phyloP scores from a whole-genome alignment of 192 early-diverging fungal genomes.

The Entomortierella lignicola region DNA sequence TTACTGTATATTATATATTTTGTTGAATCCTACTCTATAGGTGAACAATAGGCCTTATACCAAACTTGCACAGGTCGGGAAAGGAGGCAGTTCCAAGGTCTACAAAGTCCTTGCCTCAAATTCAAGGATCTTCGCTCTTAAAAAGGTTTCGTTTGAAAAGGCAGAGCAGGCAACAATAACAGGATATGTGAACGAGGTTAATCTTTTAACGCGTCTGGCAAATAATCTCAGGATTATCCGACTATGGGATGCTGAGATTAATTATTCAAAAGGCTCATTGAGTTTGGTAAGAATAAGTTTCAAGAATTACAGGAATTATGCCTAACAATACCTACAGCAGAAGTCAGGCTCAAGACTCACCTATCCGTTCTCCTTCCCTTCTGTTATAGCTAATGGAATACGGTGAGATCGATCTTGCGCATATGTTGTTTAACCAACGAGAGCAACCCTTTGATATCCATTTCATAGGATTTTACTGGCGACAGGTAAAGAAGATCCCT shows the following conservation, averaged over 20 bases:
- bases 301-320: neutral
- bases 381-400: constrained; percentile 77
- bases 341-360: neutral
- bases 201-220: constrained; percentile 73
- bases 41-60: constrained; percentile 41
- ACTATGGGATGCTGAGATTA: constrained; percentile 81
- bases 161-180: constrained; percentile 71
- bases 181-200: constrained; percentile 89
- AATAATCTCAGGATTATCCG: constrained; percentile 82
- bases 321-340: too few species aligned
- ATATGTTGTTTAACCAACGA: constrained; percentile 63
- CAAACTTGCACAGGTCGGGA: constrained; percentile 66
- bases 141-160: constrained; percentile 81
- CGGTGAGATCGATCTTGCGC: constrained; percentile 89
- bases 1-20: neutral
- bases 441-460: constrained; percentile 71
- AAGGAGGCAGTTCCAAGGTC: constrained; percentile 91
- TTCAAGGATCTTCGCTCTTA: constrained; percentile 80
- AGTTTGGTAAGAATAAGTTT: constrained; percentile 69
- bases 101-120: constrained; percentile 82
- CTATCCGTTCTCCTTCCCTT: neutral
- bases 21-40: neutral
- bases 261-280: constrained; percentile 66
- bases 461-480: constrained; percentile 87
- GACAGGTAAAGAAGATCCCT: constrained; percentile 68